Evolutionary conservation across 768 basidiomycete genomes (phyloP).

Genomic region (Mycena vitilis): DNA sequence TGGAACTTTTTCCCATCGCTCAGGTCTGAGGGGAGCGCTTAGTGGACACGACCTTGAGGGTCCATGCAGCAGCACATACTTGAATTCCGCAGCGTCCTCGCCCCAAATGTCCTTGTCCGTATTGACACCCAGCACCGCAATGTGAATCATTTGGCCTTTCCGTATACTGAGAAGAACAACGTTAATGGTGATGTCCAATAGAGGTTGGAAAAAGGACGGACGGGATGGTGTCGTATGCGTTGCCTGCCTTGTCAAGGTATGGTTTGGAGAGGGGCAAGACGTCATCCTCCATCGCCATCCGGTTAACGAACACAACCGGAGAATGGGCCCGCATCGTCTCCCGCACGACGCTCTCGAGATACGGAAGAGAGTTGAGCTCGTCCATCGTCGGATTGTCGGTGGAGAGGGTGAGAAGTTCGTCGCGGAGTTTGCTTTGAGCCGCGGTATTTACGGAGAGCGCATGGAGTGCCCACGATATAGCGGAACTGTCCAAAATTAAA

Average conservation of each 20-base stretch:
- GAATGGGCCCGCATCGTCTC: constrained; percentile 69
- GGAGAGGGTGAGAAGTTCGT: constrained; percentile 50
- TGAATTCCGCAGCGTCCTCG: background rate
- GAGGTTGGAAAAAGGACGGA: too few species aligned
- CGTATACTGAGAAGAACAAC: background rate
- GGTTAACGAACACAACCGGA: constrained; percentile 57
- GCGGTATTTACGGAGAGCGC: constrained; percentile 51
- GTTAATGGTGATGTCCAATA: too few species aligned
- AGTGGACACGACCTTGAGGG: background rate
- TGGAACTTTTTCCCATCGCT: background rate
- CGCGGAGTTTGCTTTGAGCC: constrained; percentile 55
- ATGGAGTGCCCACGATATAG: constrained; percentile 55
- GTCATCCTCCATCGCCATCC: constrained; percentile 64
- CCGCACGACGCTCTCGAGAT: constrained; percentile 58
- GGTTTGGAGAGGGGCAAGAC: constrained; percentile 61
- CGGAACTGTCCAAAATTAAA: constrained; percentile 5
- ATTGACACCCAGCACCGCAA: background rate
- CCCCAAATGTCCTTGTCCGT: background rate
- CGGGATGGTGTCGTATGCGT: constrained; percentile 50
- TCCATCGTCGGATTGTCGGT: constrained; percentile 46
- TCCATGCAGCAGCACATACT: background rate
- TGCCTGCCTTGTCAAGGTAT: constrained; percentile 56
- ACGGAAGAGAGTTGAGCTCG: constrained; percentile 49
- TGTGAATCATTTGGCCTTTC: background rate
- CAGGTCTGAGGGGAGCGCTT: background rate